A percentile compares a stretch with the other conserved stretches of the same genome.
phyloP scores from a whole-genome alignment of 2,329 filamentous ascomycete genomes.

The Atkinsonella hypoxylon region DNA sequence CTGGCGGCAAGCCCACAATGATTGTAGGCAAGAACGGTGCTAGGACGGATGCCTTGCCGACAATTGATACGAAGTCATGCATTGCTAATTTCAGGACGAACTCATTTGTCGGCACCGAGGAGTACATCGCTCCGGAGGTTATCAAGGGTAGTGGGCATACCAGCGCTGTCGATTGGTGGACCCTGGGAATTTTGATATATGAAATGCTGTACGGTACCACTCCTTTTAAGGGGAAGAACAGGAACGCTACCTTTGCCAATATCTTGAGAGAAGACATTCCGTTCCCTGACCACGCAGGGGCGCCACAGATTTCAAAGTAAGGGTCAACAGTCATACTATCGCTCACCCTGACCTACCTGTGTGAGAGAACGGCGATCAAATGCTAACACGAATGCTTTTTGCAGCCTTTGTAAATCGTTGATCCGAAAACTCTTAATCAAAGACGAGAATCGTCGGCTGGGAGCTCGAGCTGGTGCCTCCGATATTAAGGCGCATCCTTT shows the following conservation, averaged over 20 bases:
- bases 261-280: slow-evolving; percentile 91
- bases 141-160: slow-evolving; percentile 98
- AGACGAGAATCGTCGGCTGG: slow-evolving; percentile 85
- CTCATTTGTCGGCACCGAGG: slow-evolving; percentile 95
- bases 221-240: slow-evolving; percentile 98
- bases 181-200: slow-evolving; percentile 89
- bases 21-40: slow-evolving; percentile 84
- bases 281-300: slow-evolving; percentile 79
- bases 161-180: slow-evolving; percentile 99
- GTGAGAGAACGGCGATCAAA: neutral
- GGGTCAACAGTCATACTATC: slow-evolving; percentile 18
- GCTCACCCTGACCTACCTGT: no score
- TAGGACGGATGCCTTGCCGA: slow-evolving; percentile 75
- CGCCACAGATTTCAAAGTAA: slow-evolving; percentile 84
- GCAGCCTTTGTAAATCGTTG: slow-evolving; percentile 85
- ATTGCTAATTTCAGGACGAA: slow-evolving; percentile 98
- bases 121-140: slow-evolving; percentile 97
- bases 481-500: slow-evolving; percentile 96
- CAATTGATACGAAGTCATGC: slow-evolving; percentile 97
- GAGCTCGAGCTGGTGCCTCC: slow-evolving; percentile 86
- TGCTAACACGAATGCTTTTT: neutral
- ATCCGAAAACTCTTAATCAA: slow-evolving; percentile 97
- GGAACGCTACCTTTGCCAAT: slow-evolving; percentile 95
- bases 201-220: slow-evolving; percentile 99
- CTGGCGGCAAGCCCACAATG: slow-evolving; percentile 94